Base-by-base conservation (phyloP, 441 rosid genomes). In the Metrosideros polymorpha region DNA sequence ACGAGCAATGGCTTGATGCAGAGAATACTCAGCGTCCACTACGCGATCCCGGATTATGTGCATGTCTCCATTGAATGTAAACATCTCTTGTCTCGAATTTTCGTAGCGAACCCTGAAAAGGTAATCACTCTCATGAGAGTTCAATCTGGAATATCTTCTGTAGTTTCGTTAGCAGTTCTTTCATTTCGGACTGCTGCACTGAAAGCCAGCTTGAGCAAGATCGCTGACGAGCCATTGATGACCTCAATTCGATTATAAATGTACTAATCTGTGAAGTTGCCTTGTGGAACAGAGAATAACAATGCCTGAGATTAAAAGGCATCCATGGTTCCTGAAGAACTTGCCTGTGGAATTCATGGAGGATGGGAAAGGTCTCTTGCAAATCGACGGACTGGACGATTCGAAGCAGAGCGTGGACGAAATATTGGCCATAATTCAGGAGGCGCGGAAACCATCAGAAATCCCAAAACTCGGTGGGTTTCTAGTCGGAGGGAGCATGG, bases 21-120 rank as follows among this genome's bases (percentile, higher is more conserved):
- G 96, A 88, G 96, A 89, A 94, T 94, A 87, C 91, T 94, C 61
- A 93, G 91, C 84, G 94, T 93, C 87, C 93, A 92, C 76, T 94
- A 94, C 83, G 90, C 96, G n/a, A 93, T 94, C 84, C 96, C 96
- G 7, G 94, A 90, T 71, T 93, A 93, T 59, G 93, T 94, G 61
- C 91, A 93, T 57, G 90, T 94, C 52, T 92, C 95, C 24, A 82
- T 87, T 35, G 95, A 93, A 29, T 94, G 96, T 87, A 90, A 85
- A 56, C 93, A 92, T 87, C 96, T 94, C 45, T 86, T 94, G 54
- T 93, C 96, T 85, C 90, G 92, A 87, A 91, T 93, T 84, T 94
- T 94, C n/a, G 93, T 93, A 7, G 91, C 95, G 54, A 89, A 92
- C 75, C 94, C 95, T 15, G 94, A 91, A 85, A 92, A 91, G 94